Percentiles rank a stretch among this genome's conserved stretches.
Conservation (phyloP, 2,329 filamentous ascomycete genomes). For the Sclerotiophoma versabilis region DNA sequence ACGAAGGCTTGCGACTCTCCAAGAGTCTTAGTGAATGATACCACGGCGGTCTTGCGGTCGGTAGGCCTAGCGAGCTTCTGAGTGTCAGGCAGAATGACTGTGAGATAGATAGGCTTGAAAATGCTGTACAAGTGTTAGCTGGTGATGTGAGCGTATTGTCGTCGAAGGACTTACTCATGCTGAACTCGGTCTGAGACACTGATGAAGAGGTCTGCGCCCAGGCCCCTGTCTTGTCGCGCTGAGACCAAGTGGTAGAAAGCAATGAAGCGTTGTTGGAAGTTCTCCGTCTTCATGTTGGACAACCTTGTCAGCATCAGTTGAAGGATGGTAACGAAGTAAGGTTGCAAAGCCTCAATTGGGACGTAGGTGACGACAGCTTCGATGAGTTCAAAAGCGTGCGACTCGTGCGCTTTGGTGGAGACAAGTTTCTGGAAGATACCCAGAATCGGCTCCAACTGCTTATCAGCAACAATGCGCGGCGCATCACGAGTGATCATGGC, state of each 20-base stretch:
- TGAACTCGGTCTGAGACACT: slow-evolving; percentile 83
- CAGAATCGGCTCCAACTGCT: slow-evolving; percentile 87
- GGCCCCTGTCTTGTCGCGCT: slow-evolving; percentile 77
- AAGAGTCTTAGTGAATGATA: slow-evolving; percentile 91
- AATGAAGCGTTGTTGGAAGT: slow-evolving; percentile 84
- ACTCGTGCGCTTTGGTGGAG: slow-evolving; percentile 80
- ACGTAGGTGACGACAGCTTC: slow-evolving; percentile 80
- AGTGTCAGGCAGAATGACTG: slow-evolving; percentile 85
- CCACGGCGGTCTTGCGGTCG: slow-evolving; percentile 91
- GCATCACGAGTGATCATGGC: slow-evolving; percentile 83
- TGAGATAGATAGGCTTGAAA: slow-evolving; percentile 85
- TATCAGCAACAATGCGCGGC: slow-evolving; percentile 74
- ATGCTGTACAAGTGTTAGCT: slow-evolving; percentile 57
- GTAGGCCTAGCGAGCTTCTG: slow-evolving; percentile 85
- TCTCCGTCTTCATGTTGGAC: slow-evolving; percentile 78
- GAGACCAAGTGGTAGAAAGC: slow-evolving; percentile 94
- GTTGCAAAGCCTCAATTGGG: slow-evolving; percentile 74
- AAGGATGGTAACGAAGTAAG: slow-evolving; percentile 81
- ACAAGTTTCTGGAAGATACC: slow-evolving; percentile 95
- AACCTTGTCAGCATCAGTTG: slow-evolving; percentile 79
- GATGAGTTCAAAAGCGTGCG: slow-evolving; percentile 86
- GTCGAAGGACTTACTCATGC: slow-evolving; percentile 58
- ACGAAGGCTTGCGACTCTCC: slow-evolving; percentile 86
- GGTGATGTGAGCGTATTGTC: background rate
- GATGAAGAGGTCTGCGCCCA: slow-evolving; percentile 93